Percentiles rank a stretch among this genome's conserved stretches.
phyloP scores from a whole-genome alignment of 495 filamentous ascomycete species.

The Amniculicola lignicola region DNA sequence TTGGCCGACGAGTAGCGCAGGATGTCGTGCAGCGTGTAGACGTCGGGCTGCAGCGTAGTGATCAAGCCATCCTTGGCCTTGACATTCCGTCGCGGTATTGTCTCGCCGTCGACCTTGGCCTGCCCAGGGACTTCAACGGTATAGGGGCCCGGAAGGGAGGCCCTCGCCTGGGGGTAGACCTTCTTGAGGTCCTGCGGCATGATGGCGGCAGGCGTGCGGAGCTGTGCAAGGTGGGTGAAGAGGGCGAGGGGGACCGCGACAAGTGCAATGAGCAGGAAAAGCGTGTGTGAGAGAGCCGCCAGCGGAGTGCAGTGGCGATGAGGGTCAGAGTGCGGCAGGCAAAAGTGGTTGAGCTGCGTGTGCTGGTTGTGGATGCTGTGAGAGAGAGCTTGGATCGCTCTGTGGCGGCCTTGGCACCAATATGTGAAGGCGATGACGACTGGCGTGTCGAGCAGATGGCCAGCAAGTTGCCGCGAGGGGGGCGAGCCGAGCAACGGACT shows the following conservation, averaged over 20 bases:
- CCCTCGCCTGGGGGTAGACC: constrained; percentile 57
- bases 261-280: constrained; percentile 22
- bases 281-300: constrained; percentile 9
- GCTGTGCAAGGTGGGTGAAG: background rate
- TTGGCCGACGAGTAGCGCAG: constrained; percentile 71
- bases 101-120: constrained; percentile 77
- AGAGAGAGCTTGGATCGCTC: constrained; percentile 12
- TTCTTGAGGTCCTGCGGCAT: constrained; percentile 46
- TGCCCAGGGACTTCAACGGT: constrained; percentile 73
- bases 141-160: constrained; percentile 64
- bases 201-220: constrained; percentile 1
- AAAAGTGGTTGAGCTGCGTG: constrained; percentile 12
- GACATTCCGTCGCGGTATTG: constrained; percentile 79
- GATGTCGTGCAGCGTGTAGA: constrained; percentile 84
- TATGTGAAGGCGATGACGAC: too few relatives aligned
- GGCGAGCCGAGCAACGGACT: too few relatives aligned
- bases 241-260: background rate
- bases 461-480: too few relatives aligned
- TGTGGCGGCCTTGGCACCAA: background rate
- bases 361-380: background rate
- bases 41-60: constrained; percentile 62
- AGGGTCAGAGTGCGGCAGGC: background rate
- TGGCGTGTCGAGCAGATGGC: too few relatives aligned
- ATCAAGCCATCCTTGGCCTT: constrained; percentile 66
- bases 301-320: constrained; percentile 14